Conservation (phyloP, 2,329 filamentous ascomycete species). For the Paracorniculantispora psalliotae region DNA sequence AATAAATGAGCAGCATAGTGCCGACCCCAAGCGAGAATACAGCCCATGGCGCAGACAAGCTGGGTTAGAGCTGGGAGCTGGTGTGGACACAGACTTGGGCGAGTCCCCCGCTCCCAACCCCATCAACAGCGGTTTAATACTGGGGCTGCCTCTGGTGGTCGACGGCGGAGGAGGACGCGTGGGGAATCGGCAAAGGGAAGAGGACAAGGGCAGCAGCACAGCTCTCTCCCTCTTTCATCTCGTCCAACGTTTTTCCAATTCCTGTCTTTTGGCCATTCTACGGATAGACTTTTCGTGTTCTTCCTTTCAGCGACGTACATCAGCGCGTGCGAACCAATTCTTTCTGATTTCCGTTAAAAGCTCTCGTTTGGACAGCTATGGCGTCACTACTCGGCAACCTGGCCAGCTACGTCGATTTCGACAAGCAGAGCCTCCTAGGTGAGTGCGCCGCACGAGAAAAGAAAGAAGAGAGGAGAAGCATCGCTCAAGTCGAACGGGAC, state of each 20-base stretch:
- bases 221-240: neutral
- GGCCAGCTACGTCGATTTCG: slow-evolving; percentile 63
- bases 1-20: neutral
- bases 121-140: neutral
- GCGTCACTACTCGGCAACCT: slow-evolving; percentile 36
- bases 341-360: neutral
- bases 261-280: neutral
- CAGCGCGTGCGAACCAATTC: neutral
- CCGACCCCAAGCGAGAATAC: slow-evolving; percentile 6
- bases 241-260: neutral
- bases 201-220: neutral
- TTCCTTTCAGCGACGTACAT: neutral
- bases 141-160: neutral
- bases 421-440: slow-evolving; percentile 63
- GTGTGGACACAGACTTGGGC: neutral
- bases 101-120: neutral
- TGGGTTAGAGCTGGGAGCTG: neutral
- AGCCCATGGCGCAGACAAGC: too few relatives aligned
- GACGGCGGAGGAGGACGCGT: neutral
- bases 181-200: slow-evolving; percentile 1
- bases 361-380: slow-evolving; percentile 31
- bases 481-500: neutral
- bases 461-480: neutral
- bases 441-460: slow-evolving; percentile 25
- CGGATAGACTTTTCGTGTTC: neutral